phyloP scores from a whole-genome alignment of 2,329 filamentous ascomycete genomes.

The Fusarium burgessii region DNA sequence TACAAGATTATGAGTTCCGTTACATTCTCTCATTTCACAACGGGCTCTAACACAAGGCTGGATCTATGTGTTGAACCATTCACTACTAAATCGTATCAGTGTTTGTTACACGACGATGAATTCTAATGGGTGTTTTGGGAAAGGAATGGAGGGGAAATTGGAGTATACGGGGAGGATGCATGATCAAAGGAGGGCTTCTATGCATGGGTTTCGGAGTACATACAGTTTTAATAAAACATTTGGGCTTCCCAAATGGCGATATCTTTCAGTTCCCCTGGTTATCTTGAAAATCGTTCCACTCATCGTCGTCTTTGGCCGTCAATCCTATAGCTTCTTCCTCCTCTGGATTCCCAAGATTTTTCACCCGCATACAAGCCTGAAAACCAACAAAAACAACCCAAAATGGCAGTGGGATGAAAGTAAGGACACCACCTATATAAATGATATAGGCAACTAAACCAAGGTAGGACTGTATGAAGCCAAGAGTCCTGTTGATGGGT shows the following conservation, averaged over 20 bases:
- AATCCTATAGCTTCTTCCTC: slow-evolving; percentile 23
- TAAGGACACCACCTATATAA: slow-evolving; percentile 1
- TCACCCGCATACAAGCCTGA: slow-evolving; percentile 29
- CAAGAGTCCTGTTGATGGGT: slow-evolving; percentile 2
- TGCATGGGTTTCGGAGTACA: slow-evolving; percentile 16
- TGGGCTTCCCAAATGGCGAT: background rate
- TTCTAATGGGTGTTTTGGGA: background rate
- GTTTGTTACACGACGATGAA: slow-evolving; percentile 21
- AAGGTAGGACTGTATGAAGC: background rate
- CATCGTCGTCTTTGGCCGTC: slow-evolving; percentile 12
- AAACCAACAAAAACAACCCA: slow-evolving; percentile 35
- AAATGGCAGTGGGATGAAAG: slow-evolving; percentile 10
- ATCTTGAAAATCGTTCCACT: slow-evolving; percentile 26
- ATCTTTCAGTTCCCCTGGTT: slow-evolving; percentile 10
- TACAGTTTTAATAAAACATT: slow-evolving; percentile 15
- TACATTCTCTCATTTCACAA: slow-evolving; percentile 15
- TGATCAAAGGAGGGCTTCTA: slow-evolving; percentile 17
- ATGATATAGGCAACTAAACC: slow-evolving; percentile 2
- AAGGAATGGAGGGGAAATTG: background rate
- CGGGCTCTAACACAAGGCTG: slow-evolving; percentile 18
- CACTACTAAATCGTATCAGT: slow-evolving; percentile 27
- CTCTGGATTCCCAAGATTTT: slow-evolving; percentile 11
- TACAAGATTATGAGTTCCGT: slow-evolving; percentile 9
- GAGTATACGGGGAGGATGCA: slow-evolving; percentile 7
- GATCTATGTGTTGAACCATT: slow-evolving; percentile 20